Percentiles rank a stretch among this genome's conserved stretches.
Evolutionary conservation across 2,329 filamentous ascomycete genomes (phyloP).

Genomic region (Fusarium algeriense): DNA sequence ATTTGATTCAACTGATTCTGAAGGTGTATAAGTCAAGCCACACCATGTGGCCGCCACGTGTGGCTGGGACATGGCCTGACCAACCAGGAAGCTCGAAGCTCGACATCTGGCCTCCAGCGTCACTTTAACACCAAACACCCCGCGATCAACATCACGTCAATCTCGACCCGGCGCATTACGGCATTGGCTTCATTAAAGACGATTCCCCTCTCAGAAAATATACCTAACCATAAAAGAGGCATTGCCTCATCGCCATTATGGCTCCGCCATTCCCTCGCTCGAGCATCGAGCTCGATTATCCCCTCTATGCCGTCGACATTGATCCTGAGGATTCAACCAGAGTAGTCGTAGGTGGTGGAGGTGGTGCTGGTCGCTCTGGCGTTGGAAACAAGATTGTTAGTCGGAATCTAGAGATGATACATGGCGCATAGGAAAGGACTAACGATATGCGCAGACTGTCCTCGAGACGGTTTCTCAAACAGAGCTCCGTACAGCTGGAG

Average conservation of each 20-base stretch:
- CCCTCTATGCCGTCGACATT: slow-evolving; percentile 89
- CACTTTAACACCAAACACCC: slow-evolving; percentile 31
- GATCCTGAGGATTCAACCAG: slow-evolving; percentile 82
- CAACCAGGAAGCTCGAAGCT: slow-evolving; percentile 41
- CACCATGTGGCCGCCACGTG: slow-evolving; percentile 18
- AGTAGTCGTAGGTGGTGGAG: slow-evolving; percentile 87
- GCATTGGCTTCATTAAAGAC: background rate
- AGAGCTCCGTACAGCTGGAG: slow-evolving; percentile 73
- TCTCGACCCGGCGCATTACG: slow-evolving; percentile 10
- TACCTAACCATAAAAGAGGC: slow-evolving; percentile 13
- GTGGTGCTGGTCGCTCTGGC: slow-evolving; percentile 83
- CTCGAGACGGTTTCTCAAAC: slow-evolving; percentile 76
- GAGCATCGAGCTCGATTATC: slow-evolving; percentile 80
- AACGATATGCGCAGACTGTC: slow-evolving; percentile 66
- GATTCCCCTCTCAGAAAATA: background rate
- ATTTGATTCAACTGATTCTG: background rate
- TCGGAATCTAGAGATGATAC: slow-evolving; percentile 26
- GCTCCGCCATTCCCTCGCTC: slow-evolving; percentile 61
- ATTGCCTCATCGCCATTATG: slow-evolving; percentile 48
- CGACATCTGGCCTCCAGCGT: slow-evolving; percentile 46
- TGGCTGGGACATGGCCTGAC: slow-evolving; percentile 17
- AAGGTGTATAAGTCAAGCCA: slow-evolving; percentile 49
- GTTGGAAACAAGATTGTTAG: slow-evolving; percentile 88
- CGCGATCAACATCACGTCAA: slow-evolving; percentile 29
- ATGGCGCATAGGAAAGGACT: slow-evolving; percentile 1